These are phyloP conservation scores for Marasmius sp. DNA, from an alignment of 1,284 basidiomycete genomes.

Conservation along the genomic window DNA sequence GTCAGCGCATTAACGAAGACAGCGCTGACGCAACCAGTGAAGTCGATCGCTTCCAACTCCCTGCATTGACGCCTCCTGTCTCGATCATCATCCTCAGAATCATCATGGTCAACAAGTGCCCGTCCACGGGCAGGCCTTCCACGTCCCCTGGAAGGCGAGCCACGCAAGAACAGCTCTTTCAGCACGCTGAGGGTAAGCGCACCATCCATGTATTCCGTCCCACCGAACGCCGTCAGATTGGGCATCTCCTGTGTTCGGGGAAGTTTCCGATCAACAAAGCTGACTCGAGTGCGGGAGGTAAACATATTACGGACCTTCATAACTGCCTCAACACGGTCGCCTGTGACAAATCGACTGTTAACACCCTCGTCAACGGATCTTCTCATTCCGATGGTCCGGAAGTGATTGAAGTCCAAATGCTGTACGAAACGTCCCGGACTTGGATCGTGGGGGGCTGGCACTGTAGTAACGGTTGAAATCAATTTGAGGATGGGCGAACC, in stretches of 20 bases:
- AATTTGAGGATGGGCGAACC: constrained; percentile 2
- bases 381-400: constrained; percentile 92
- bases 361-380: constrained; percentile 90
- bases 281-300: constrained; percentile 5
- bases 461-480: constrained; percentile 35
- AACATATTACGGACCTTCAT: constrained; percentile 61
- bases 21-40: constrained; percentile 92
- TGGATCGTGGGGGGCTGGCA: constrained; percentile 70
- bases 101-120: constrained; percentile 46
- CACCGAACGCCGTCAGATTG: constrained; percentile 79
- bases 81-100: constrained; percentile 67
- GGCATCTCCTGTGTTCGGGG: constrained; percentile 69
- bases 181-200: constrained; percentile 80
- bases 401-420: constrained; percentile 89
- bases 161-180: constrained; percentile 85
- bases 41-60: constrained; percentile 86
- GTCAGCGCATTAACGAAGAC: constrained; percentile 84
- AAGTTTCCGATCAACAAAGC: constrained; percentile 14
- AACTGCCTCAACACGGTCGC: constrained; percentile 78
- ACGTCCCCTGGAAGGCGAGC: constrained; percentile 63
- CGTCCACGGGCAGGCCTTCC: constrained; percentile 72
- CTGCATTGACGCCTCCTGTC: constrained; percentile 76
- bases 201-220: constrained; percentile 97
- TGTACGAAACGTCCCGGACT: constrained; percentile 76
- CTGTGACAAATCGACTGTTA: constrained; percentile 90